Evolutionary conservation across 1,284 basidiomycete species (phyloP), one percentile per base, ranked within the genome.

Genomic region (Xerocomus cyaneibrunnescens): DNA sequence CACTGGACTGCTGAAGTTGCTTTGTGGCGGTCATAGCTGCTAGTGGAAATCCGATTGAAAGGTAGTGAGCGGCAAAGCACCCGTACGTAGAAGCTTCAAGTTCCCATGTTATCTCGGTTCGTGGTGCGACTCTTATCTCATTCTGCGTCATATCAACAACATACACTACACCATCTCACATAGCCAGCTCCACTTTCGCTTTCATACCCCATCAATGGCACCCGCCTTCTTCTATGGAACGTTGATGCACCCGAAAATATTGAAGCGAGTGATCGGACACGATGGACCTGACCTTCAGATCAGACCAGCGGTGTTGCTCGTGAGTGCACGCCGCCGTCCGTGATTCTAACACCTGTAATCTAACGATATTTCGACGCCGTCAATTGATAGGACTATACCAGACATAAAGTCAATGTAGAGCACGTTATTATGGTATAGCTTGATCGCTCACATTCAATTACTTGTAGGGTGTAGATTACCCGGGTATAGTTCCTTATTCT

Each of bases 141-240:
- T n/a, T n/a, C n/a, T 16, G 21, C 8, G 19, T 19, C 8, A 30
- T 12, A 30, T 30, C 28, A 12, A 10, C 28, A 12, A 30, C 5
- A 30, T 12, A 30, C 13, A 3, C 28, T n/a, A 34, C 34, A 35
- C 17, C 34, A 7, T 36, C 42, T 32, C 25, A 8, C 41, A 28
- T 27, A 19, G 5, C 30, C 30, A 30, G 30, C 30, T 35, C 51
- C n/a, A n/a, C n/a, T 39, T 40, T 38, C 42, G 0, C 35, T 45
- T 19, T 34, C 46, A 44, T 34, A 45, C 28, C 19, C 30, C 37
- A 42, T 25, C 55, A 7, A 67, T 64, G 68, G 28, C 43, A 25
- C 70, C 74, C 52, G 88, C 88, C 5, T 94, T 95, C 71, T 93
- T 94, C 74, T 94, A 95, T 66, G 93, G 93, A 25, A 92, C 89